A percentile compares a stretch with the other conserved stretches of the same genome.
These are phyloP conservation scores for Colletotrichum higginsianum DNA, from an alignment of 2,329 filamentous ascomycete genomes.

Conservation along the genomic window DNA sequence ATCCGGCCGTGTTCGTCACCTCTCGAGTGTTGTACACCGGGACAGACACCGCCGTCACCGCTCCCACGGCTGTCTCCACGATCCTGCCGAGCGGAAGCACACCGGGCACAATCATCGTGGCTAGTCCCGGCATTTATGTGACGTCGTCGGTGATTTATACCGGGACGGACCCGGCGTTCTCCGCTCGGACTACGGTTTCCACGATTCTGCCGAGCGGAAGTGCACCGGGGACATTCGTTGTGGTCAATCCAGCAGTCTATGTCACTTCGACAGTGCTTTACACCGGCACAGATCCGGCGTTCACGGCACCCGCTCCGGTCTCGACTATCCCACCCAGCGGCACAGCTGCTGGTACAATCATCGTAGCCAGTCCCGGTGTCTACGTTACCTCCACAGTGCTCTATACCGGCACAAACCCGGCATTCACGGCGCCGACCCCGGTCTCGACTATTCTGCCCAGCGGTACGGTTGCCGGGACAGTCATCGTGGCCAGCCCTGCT, in stretches of 20 bases:
- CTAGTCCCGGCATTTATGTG: slow-evolving; percentile 24
- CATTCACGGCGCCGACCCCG: too few species aligned
- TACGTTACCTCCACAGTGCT: slow-evolving; percentile 29
- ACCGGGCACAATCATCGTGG: slow-evolving; percentile 27
- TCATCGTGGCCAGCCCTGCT: slow-evolving; percentile 25
- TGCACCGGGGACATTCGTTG: slow-evolving; percentile 24
- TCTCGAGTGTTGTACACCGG: slow-evolving; percentile 31
- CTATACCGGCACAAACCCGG: slow-evolving; percentile 12
- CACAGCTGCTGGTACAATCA: slow-evolving; percentile 28
- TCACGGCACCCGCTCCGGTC: not conserved
- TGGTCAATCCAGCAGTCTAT: not conserved
- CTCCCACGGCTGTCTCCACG: slow-evolving; percentile 25
- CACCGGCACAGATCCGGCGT: too few species aligned
- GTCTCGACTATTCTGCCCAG: slow-evolving; percentile 4
- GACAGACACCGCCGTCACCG: slow-evolving; percentile 23
- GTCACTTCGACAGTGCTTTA: too few species aligned
- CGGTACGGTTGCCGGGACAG: slow-evolving; percentile 11
- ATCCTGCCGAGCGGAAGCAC: slow-evolving; percentile 26
- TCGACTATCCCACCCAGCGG: slow-evolving; percentile 25
- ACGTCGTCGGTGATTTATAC: slow-evolving; percentile 27
- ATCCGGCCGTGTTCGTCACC: slow-evolving; percentile 36
- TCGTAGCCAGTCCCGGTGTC: slow-evolving; percentile 18
- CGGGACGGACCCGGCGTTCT: slow-evolving; percentile 17
- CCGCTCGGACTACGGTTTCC: not conserved
- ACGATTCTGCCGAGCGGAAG: slow-evolving; percentile 25